phyloP scores from a whole-genome alignment of 164 flowering plant genomes.

The Aristolochia fimbriata region DNA sequence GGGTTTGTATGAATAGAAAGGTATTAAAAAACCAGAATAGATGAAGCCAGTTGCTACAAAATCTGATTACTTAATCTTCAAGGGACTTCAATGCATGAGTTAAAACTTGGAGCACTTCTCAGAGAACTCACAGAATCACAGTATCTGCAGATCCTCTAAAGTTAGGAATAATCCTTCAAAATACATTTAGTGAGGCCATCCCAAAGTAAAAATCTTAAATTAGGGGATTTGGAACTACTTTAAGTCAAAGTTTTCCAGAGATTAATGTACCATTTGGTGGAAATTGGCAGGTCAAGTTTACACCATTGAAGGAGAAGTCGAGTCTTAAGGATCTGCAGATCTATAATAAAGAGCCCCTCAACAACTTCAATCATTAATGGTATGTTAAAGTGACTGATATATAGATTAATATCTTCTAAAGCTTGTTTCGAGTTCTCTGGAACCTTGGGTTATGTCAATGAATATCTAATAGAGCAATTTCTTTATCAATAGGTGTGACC shows the following conservation, averaged over 20 bases:
- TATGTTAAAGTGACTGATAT: slow-evolving; percentile 23
- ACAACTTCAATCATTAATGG: slow-evolving; percentile 28
- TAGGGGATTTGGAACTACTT: neutral
- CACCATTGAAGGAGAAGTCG: slow-evolving; percentile 42
- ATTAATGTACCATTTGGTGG: slow-evolving; percentile 48
- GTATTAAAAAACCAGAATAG: no score
- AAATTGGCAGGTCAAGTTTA: slow-evolving; percentile 65
- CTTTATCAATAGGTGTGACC: slow-evolving; percentile 40
- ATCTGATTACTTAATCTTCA: no score
- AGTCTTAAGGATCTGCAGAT: slow-evolving; percentile 36
- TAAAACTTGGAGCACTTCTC: no score
- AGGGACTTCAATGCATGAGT: no score
- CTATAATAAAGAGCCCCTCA: slow-evolving; percentile 31
- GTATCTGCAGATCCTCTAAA: no score
- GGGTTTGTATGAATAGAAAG: no score
- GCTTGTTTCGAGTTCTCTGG: slow-evolving; percentile 10
- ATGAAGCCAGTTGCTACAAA: no score
- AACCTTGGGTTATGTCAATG: slow-evolving; percentile 14
- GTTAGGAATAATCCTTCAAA: no score
- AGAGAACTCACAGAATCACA: no score
- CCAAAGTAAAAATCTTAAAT: no score
- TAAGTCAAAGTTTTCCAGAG: slow-evolving; percentile 17
- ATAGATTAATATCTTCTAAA: slow-evolving; percentile 8
- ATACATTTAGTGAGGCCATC: no score
- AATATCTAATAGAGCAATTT: slow-evolving; percentile 25